Percentiles rank a stretch among this genome's conserved stretches.
Conservation (phyloP, 163 green algal species). For the Chlorella variabilis region DNA sequence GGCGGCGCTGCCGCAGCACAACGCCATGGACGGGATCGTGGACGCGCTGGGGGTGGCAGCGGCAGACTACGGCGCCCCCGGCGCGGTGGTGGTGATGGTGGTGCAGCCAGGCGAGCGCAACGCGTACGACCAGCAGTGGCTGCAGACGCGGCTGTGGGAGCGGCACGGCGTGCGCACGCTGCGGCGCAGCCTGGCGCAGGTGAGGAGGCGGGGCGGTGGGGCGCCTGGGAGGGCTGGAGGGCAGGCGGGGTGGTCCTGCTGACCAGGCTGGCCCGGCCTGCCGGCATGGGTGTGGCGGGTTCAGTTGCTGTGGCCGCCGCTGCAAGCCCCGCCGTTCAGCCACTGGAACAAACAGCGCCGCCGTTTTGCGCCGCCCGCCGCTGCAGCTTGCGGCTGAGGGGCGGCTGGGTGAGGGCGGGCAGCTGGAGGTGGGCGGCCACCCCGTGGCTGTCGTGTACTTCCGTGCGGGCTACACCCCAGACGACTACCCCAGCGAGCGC, state of each 20-base stretch:
- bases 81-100: constrained; percentile 83
- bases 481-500: constrained; percentile 84
- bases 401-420: neutral
- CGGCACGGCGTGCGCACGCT: constrained; percentile 73
- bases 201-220: no score
- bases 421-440: constrained; percentile 42
- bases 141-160: constrained; percentile 88
- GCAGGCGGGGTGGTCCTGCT: no score
- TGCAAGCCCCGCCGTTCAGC: no score
- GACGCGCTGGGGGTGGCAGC: constrained; percentile 72
- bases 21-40: constrained; percentile 67
- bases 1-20: constrained; percentile 70
- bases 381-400: constrained; percentile 55
- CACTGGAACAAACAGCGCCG: no score
- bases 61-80: constrained; percentile 27
- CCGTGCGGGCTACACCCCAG: constrained; percentile 91
- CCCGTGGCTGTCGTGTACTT: constrained; percentile 79
- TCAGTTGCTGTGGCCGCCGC: no score
- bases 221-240: no score
- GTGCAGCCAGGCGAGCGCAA: constrained; percentile 94
- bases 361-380: no score
- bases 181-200: constrained; percentile 77
- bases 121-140: constrained; percentile 95
- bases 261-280: no score
- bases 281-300: no score